A percentile compares a stretch with the other conserved stretches of the same genome.
Evolutionary conservation across 176 grass and related monocot species (phyloP).

Genomic region (Oryza longistaminata): DNA sequence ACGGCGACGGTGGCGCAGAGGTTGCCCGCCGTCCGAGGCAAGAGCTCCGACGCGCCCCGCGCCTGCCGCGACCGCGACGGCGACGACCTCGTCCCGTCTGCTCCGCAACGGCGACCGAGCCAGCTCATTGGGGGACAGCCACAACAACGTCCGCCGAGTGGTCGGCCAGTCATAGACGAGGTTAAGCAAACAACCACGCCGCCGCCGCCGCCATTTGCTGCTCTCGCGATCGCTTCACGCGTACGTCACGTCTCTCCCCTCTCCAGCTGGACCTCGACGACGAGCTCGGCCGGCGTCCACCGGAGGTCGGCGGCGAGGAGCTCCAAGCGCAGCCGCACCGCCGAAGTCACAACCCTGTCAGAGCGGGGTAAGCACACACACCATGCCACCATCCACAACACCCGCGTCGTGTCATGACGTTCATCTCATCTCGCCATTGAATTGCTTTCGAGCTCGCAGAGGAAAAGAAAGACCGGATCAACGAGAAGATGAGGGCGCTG

Average conservation of each 20-base stretch:
- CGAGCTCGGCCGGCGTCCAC: constrained; percentile 1
- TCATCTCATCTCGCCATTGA: background rate
- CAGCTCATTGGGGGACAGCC: constrained; percentile 1
- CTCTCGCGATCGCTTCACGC: background rate
- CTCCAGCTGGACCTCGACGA: constrained; percentile 51
- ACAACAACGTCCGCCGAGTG: background rate
- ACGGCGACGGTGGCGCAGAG: background rate
- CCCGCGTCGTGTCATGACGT: too few species aligned
- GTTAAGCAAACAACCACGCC: background rate
- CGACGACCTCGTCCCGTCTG: constrained; percentile 45
- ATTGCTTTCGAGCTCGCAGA: constrained; percentile 22
- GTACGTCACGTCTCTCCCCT: background rate
- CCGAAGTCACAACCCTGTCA: constrained; percentile 59
- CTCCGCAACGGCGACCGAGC: constrained; percentile 42
- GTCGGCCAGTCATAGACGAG: constrained; percentile 45
- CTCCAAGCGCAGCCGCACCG: constrained; percentile 49
- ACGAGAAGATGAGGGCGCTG: constrained; percentile 61
- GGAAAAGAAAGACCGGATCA: constrained; percentile 58
- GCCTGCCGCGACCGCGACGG: background rate
- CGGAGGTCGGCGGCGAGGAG: constrained; percentile 33
- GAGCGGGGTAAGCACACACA: constrained; percentile 33
- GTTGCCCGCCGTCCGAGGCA: background rate
- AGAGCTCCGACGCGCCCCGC: background rate
- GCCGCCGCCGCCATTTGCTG: background rate
- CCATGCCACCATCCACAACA: too few species aligned